Base-by-base conservation (phyloP, 768 basidiomycete genomes). In the Filobasidium floriforme region DNA sequence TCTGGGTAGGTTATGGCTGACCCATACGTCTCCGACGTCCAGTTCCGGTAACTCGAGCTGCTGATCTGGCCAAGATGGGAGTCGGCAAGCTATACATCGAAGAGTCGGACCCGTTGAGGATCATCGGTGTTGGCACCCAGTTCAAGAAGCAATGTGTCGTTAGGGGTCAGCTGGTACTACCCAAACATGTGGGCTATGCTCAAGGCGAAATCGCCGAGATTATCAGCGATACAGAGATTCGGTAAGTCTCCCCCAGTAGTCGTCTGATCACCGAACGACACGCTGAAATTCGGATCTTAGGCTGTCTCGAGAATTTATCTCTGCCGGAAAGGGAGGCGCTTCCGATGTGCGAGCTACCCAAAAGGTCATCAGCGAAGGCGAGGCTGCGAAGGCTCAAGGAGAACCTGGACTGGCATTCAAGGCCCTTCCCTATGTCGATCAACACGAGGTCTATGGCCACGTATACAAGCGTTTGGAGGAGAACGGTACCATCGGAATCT, bases 21-120 rank as follows among this genome's bases (percentile, higher is more conserved):
- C 24, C 52, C 43, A 54, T 44, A 32, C n/a, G 19, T 18, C 41
- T 60, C 40, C 11, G 7, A 49, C 55, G 22, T 19, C 43, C 26
- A 96, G 94, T 99, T 69, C 92, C 96, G 62, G 93, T 98, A 61
- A 85, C 86, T 41, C 88, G 96, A 66, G 94, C 96, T 57, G 88
- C 88, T 22, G 96, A 99, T 76, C 83, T 84, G 62, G 89, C 90
- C 22, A 87, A 83, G 72, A 79, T 86, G 22, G 93, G 91, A 9
- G 81, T 81, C 5, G 96, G 96, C 24, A 80, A 82, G 41, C 80
- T 98, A 49, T 81, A 81, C 68, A 79, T 94, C 59, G 88, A 89
- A 6, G 80, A 82, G 10, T 82, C 86, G 37, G 92, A 97, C 76
- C 86, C 92, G 0, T 87, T 86, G 71, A 79, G 89, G n/a, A 82